These are phyloP conservation scores for Colletotrichum gigasporum DNA, from an alignment of 2,329 filamentous ascomycete genomes.

Conservation along the genomic window DNA sequence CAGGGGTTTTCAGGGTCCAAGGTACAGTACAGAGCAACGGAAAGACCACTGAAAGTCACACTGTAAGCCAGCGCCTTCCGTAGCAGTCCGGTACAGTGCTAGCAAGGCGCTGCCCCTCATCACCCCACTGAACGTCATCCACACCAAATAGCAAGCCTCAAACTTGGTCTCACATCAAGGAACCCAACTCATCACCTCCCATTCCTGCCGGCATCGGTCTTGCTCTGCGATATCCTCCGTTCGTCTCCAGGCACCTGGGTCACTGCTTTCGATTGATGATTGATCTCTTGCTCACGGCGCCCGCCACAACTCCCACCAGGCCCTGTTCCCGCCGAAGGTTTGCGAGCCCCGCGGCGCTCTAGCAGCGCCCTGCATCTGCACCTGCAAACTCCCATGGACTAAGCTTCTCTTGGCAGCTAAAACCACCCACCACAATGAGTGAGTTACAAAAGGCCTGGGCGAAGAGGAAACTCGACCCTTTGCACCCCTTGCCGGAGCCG, in stretches of 20 bases:
- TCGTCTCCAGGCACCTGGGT: background rate
- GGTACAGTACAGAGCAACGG: background rate
- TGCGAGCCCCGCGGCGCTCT: background rate
- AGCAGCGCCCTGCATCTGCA: background rate
- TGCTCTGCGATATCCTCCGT: background rate
- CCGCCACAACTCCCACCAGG: background rate
- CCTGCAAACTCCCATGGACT: slow-evolving; percentile 7
- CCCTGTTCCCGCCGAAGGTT: background rate
- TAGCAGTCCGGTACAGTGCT: background rate
- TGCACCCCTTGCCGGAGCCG: slow-evolving; percentile 59
- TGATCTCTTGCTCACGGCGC: background rate
- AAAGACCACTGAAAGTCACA: background rate
- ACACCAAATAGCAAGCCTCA: slow-evolving; percentile 7
- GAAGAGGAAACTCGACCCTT: slow-evolving; percentile 75
- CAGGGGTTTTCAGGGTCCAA: background rate
- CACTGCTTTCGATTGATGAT: background rate
- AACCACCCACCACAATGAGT: slow-evolving; percentile 68
- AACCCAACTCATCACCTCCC: background rate
- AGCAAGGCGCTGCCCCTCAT: slow-evolving; percentile 17
- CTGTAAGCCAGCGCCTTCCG: background rate
- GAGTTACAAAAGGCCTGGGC: slow-evolving; percentile 83
- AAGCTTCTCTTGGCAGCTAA: background rate
- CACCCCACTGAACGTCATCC: slow-evolving; percentile 32
- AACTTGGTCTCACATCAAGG: slow-evolving; percentile 15
- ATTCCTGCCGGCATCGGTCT: background rate